Percentiles rank a stretch among this genome's conserved stretches.
These are phyloP conservation scores for Didymella pomorum DNA, from an alignment of 2,329 filamentous ascomycete genomes.

Conservation along the genomic window DNA sequence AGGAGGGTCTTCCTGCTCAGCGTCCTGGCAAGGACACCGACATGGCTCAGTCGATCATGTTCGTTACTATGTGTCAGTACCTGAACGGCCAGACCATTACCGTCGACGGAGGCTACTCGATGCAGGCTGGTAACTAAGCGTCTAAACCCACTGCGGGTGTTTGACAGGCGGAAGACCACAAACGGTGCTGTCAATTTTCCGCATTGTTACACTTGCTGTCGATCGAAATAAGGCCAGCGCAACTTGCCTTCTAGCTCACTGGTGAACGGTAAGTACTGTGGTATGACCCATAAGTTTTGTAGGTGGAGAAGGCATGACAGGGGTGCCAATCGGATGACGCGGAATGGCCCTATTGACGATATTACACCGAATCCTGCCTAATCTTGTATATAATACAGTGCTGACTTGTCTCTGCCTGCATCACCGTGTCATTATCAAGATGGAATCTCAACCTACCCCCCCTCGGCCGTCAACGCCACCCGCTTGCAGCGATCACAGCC, in stretches of 20 bases:
- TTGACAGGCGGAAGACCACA: neutral
- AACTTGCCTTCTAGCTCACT: constrained; percentile 10
- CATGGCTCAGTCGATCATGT: constrained; percentile 55
- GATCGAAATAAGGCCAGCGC: neutral
- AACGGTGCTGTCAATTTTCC: neutral
- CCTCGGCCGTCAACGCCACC: neutral
- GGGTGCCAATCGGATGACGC: neutral
- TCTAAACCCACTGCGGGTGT: neutral
- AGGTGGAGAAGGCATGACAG: neutral
- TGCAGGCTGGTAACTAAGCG: constrained; percentile 45
- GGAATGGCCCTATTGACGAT: neutral
- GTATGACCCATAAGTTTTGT: neutral
- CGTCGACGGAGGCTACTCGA: constrained; percentile 63
- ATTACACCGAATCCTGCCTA: neutral
- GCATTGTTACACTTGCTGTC: neutral
- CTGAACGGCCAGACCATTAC: constrained; percentile 59
- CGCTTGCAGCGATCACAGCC: neutral
- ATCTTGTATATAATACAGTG: neutral
- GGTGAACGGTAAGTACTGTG: constrained; percentile 10
- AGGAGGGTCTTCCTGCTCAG: constrained; percentile 59
- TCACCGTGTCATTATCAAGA: neutral
- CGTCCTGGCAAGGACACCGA: constrained; percentile 64
- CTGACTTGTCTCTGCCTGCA: neutral
- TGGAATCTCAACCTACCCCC: too few relatives aligned
- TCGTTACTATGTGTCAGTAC: constrained; percentile 60